Base-by-base conservation (phyloP, 352 stramenopile genomes). In the Globisporangium barbulae region DNA sequence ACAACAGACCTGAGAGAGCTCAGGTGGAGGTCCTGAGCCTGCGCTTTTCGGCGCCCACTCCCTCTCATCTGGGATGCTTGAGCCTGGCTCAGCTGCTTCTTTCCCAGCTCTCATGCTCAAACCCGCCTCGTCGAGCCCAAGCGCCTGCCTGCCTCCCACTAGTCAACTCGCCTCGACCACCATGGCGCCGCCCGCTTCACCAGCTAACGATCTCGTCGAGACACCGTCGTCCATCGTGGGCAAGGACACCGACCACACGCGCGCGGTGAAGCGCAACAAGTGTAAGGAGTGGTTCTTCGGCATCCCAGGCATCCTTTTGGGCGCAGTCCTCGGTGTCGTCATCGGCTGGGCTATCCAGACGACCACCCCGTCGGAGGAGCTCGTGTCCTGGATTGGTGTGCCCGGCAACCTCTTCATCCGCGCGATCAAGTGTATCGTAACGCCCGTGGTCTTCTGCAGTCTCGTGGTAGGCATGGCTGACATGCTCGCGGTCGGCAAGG, bases 371-470 rank as follows among this genome's bases (percentile, higher is more conserved):
- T 25, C 42, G n/a, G 42, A 6, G 12, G 42, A 49, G n/a, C 63
- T 70, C 22, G 63, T 63, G 47, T 72, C 67, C 2, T 84, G 77
- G 77, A 69, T 84, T 50, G 70, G 61, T 50, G 67, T 70, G 15
- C 68, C 69, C 13, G 77, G 77, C 52, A 61, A 62, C 2, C 75
- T 86, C 49, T 86, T 86, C 64, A 72, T 86, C 45, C 73, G 73
- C 49, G 77, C 75, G 10, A 59, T 86, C 48, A 72, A 77, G 49
- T 86, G 77, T n/a, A 64, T 66, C 22, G 71, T 84, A 31, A 67
- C 71, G 13, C 72, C 74, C 7, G 42, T 83, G 22, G 73, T 85
- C 15, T 83, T 85, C 63, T 74, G 64, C 21, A 76, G 69, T 3
- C 59, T 85, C n/a, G 64, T 79, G 42, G 72, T 78, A 56, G 74